Conservation (phyloP, 495 filamentous ascomycete genomes). For the Hypoxylon trugodes region DNA sequence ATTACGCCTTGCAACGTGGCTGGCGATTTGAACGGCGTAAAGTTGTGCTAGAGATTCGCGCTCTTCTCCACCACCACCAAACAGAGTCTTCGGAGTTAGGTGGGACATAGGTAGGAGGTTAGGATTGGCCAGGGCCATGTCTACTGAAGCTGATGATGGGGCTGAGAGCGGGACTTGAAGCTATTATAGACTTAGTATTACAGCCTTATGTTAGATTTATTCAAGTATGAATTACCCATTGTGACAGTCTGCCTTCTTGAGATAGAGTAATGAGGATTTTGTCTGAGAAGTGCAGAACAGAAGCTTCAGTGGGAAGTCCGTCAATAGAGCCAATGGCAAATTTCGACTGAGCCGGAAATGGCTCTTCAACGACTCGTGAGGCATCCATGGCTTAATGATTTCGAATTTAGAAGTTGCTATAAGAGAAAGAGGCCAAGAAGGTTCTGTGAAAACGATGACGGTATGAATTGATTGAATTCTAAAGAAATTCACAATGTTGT, state of each 20-base stretch:
- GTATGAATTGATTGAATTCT: no score
- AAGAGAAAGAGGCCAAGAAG: no score
- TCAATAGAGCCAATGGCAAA: slow-evolving; percentile 69
- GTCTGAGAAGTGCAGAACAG: slow-evolving; percentile 79
- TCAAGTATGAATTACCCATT: slow-evolving; percentile 74
- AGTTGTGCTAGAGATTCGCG: slow-evolving; percentile 87
- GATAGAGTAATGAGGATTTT: slow-evolving; percentile 92
- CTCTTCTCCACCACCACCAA: slow-evolving; percentile 82
- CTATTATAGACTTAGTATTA: slow-evolving; percentile 53
- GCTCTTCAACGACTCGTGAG: slow-evolving; percentile 44
- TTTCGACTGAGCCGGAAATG: slow-evolving; percentile 82
- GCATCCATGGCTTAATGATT: slow-evolving; percentile 32
- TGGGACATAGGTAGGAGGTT: slow-evolving; percentile 75
- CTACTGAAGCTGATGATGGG: slow-evolving; percentile 65
- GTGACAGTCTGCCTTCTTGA: slow-evolving; percentile 83
- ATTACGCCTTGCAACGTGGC: slow-evolving; percentile 72
- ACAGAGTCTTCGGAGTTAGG: slow-evolving; percentile 85
- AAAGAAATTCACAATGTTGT: no score
- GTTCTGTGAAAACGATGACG: no score
- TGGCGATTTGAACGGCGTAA: slow-evolving; percentile 87
- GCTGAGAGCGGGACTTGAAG: slow-evolving; percentile 86
- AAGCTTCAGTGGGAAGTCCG: slow-evolving; percentile 75
- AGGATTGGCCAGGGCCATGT: slow-evolving; percentile 61
- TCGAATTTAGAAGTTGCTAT: no score
- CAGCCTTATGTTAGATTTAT: neutral